Percentiles rank a stretch among this genome's conserved stretches.
phyloP scores from a whole-genome alignment of 176 grass and related monocot species.

The Zoysia japonica region DNA sequence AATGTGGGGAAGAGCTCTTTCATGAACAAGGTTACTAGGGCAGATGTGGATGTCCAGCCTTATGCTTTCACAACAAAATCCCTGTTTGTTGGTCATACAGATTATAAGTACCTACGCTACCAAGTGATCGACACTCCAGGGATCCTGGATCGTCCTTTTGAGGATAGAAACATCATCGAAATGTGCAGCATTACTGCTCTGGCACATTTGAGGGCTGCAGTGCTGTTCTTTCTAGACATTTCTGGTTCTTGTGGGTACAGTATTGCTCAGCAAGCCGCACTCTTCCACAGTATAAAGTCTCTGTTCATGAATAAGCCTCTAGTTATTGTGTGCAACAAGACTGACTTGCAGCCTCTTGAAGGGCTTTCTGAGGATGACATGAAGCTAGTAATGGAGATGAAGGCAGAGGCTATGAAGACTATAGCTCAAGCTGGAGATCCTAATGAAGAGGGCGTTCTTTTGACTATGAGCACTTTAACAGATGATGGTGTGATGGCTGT shows the following conservation, averaged over 20 bases:
- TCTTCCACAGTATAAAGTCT: slow-evolving; percentile 74
- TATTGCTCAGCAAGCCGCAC: slow-evolving; percentile 61
- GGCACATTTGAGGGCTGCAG: slow-evolving; percentile 41
- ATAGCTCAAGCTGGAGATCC: slow-evolving; percentile 42
- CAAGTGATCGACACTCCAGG: slow-evolving; percentile 76
- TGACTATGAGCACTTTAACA: slow-evolving; percentile 69
- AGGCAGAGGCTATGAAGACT: slow-evolving; percentile 53
- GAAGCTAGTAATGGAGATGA: slow-evolving; percentile 62
- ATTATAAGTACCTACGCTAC: slow-evolving; percentile 70
- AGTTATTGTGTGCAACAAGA: slow-evolving; percentile 70
- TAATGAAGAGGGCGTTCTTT: slow-evolving; percentile 50
- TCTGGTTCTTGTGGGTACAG: slow-evolving; percentile 79
- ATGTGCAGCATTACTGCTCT: slow-evolving; percentile 52
- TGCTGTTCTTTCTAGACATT: slow-evolving; percentile 53
- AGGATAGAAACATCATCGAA: slow-evolving; percentile 54
- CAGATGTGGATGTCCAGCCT: slow-evolving; percentile 69
- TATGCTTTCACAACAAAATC: slow-evolving; percentile 53
- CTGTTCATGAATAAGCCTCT: slow-evolving; percentile 77
- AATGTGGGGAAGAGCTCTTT: slow-evolving; percentile 60
- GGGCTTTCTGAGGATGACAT: slow-evolving; percentile 57
- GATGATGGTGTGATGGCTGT: slow-evolving; percentile 67
- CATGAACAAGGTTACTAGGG: slow-evolving; percentile 70
- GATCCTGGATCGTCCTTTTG: slow-evolving; percentile 64
- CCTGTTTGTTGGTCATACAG: slow-evolving; percentile 63
- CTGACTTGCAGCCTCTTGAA: slow-evolving; percentile 66